A percentile compares a stretch with the other conserved stretches of the same genome.
Evolutionary conservation across 805 yeast genomes (phyloP).

Genomic region (Cyberlindnera misumaiensis): DNA sequence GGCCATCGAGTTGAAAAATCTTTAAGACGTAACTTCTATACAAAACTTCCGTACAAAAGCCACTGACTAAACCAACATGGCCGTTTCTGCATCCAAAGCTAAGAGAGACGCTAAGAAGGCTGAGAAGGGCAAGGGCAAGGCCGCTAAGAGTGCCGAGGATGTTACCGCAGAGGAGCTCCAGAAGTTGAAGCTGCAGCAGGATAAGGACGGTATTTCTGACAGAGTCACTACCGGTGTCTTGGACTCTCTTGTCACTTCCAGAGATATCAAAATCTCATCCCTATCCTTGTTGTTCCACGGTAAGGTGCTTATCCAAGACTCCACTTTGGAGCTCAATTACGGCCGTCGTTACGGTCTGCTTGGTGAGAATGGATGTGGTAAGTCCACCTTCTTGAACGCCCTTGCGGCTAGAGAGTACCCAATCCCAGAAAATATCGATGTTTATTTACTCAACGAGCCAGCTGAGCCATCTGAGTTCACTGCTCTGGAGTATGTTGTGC

Average conservation of each 20-base stretch:
- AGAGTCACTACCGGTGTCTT: constrained; percentile 98
- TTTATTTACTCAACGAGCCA: constrained; percentile 92
- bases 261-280: constrained; percentile 89
- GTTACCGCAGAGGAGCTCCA: constrained; percentile 65
- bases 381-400: constrained; percentile 89
- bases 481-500: constrained; percentile 93
- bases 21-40: not conserved
- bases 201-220: constrained; percentile 89
- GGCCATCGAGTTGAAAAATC: not conserved
- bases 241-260: constrained; percentile 79
- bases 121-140: constrained; percentile 70
- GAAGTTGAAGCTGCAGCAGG: constrained; percentile 87
- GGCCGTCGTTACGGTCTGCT: constrained; percentile 97
- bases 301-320: constrained; percentile 90
- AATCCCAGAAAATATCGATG: constrained; percentile 84
- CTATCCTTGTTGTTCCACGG: constrained; percentile 95
- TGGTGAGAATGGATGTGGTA: constrained; percentile 99
- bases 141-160: constrained; percentile 40
- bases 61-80: constrained; percentile 10
- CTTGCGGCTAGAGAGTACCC: constrained; percentile 96
- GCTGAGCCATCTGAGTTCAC: constrained; percentile 90
- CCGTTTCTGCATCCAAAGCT: constrained; percentile 83
- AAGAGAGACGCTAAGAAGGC: constrained; percentile 97
- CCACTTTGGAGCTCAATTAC: constrained; percentile 85
- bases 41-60: not conserved